Base-by-base conservation (phyloP, 306 rosid genomes). In the Vachellia collinsii region DNA sequence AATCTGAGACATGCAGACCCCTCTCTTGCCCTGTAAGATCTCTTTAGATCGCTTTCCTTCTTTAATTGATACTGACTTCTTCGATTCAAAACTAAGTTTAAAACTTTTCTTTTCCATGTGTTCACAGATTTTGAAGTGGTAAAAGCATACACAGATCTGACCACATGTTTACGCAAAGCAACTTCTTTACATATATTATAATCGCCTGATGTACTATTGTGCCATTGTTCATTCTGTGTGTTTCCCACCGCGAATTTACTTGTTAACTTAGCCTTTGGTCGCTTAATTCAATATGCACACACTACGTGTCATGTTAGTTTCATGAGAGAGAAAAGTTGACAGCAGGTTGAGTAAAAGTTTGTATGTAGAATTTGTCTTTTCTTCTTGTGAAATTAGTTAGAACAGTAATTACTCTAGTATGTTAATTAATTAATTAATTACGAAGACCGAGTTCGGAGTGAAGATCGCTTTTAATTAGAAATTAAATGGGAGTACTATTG, bases 1-100 rank as follows among this genome's bases (percentile, higher is more conserved):
- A 85, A 81, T 81, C 73, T 64, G 77, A 87, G 80, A 88, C 94
- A 91, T 75, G 83, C 74, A 83, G 93, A 86, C 84, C 93, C 89
- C 82, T 63, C 84, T 50, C 72, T 76, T 54, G 25, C 58, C 50
- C 58, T 5, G 76, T 71, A 61, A 75, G 75, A 65, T 75, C 74
- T 77, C 61, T 85, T 81, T 61, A 63, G 11, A 76, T 48, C 47
- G 25, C 80, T 74, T 72, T 74, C 65, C 36, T 63, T 74, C 68
- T 74, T 63, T 67, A 83, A 22, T 47, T 53, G 65, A 38, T 43
- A 25, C 62, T 68, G 75, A 78, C 58, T 51, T 69, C 51, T 72
- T 69, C 29, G 54, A 29, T 29, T 6, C 34, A 10, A 47, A 19
- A 8, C 73, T 7, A 17, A 47, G 16, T 66, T 4, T 5, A 22